A percentile compares a stretch with the other conserved stretches of the same genome.
Evolutionary conservation across 805 yeast species (phyloP).

Genomic region (Nakazawaea anatomiae): DNA sequence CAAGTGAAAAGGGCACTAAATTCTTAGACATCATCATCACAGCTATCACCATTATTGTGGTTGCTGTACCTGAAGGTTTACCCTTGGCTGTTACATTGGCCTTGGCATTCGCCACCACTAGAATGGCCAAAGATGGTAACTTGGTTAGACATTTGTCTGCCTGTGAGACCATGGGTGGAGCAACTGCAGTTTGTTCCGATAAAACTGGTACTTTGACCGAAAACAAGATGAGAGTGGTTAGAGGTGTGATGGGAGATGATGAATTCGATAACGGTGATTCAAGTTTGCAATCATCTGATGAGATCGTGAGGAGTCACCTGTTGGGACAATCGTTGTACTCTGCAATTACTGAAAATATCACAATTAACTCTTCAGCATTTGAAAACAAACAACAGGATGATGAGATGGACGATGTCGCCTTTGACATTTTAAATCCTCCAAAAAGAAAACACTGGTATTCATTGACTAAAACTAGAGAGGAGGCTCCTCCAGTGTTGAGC

Average conservation of each 20-base stretch:
- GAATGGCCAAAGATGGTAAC: slow-evolving; percentile 96
- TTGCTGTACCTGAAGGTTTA: slow-evolving; percentile 98
- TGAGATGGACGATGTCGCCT: slow-evolving; percentile 12
- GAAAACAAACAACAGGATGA: slow-evolving; percentile 47
- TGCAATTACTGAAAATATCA: slow-evolving; percentile 48
- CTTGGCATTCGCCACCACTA: slow-evolving; percentile 93
- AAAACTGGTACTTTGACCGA: slow-evolving; percentile 97
- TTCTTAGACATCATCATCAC: slow-evolving; percentile 85
- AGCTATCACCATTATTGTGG: slow-evolving; percentile 89
- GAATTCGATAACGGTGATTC: slow-evolving; percentile 42
- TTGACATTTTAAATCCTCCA: slow-evolving; percentile 4
- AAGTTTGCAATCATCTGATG: slow-evolving; percentile 4
- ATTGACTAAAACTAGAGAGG: slow-evolving; percentile 2
- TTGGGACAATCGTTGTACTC: slow-evolving; percentile 18
- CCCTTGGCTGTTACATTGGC: slow-evolving; percentile 97
- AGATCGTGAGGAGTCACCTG: background rate
- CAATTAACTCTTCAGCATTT: slow-evolving; percentile 85
- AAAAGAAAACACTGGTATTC: slow-evolving; percentile 12
- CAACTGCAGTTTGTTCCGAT: slow-evolving; percentile 95
- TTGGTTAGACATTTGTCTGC: slow-evolving; percentile 89
- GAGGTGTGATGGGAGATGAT: slow-evolving; percentile 59
- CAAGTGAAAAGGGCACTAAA: slow-evolving; percentile 77
- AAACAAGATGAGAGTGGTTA: slow-evolving; percentile 86
- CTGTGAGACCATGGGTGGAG: slow-evolving; percentile 99
- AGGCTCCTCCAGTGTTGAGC: slow-evolving; percentile 12